Percentiles rank a stretch among this genome's conserved stretches.
phyloP scores from a whole-genome alignment of 192 early-diverging fungal genomes.

The Coemansia sp. region DNA sequence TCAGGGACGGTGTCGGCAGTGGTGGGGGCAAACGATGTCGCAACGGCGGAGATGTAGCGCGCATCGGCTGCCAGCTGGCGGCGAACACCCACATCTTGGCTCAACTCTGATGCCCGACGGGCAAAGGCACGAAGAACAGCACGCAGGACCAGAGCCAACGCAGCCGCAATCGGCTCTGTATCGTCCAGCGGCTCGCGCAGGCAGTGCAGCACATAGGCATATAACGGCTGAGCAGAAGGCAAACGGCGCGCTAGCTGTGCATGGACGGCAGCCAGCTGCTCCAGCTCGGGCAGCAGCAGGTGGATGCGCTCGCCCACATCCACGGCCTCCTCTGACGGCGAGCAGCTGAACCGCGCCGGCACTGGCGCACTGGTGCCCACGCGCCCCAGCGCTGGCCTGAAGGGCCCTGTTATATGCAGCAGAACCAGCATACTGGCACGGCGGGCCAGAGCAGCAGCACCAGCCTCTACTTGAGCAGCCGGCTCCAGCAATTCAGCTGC shows the following conservation, averaged over 20 bases:
- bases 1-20: constrained; percentile 4
- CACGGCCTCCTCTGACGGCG: constrained; percentile 42
- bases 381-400: constrained; percentile 16
- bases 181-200: neutral
- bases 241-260: constrained; percentile 11
- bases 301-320: constrained; percentile 47
- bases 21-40: constrained; percentile 11
- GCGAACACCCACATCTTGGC: too few relatives aligned
- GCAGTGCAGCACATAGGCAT: constrained; percentile 1
- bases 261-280: constrained; percentile 35
- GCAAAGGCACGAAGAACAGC: constrained; percentile 13
- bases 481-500: neutral
- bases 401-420: constrained; percentile 19
- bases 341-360: constrained; percentile 32
- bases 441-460: neutral
- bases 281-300: constrained; percentile 41
- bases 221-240: constrained; percentile 4
- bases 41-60: constrained; percentile 37
- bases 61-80: constrained; percentile 32
- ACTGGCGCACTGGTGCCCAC: constrained; percentile 7
- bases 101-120: too few relatives aligned
- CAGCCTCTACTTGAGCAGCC: neutral
- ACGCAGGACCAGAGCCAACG: constrained; percentile 28
- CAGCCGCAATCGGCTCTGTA: constrained; percentile 11
- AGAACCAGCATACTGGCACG: constrained; percentile 7